Percentiles rank a stretch among this genome's conserved stretches.
These are phyloP conservation scores for Acer campestre DNA, from an alignment of 345 rosid genomes.

Conservation along the genomic window DNA sequence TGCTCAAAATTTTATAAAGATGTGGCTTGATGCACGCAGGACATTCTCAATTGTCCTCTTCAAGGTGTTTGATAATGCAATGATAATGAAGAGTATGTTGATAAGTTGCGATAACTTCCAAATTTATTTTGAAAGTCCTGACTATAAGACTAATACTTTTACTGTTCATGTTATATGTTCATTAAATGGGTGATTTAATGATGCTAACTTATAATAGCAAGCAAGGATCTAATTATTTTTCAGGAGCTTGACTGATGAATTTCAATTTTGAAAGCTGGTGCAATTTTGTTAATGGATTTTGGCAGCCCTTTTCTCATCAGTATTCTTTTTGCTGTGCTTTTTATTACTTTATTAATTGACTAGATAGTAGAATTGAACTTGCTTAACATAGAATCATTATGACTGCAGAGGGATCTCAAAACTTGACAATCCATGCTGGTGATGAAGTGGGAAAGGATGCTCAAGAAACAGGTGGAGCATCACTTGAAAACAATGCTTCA, in stretches of 20 bases:
- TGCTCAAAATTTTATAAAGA: background rate
- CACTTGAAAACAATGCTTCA: conserved; percentile 5
- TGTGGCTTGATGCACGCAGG: background rate
- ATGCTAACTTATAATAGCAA: background rate
- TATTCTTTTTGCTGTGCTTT: background rate
- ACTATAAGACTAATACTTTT: background rate
- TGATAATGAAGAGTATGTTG: background rate
- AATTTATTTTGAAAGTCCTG: background rate
- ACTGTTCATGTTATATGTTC: background rate
- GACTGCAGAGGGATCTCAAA: conserved; percentile 21
- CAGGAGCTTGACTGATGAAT: background rate
- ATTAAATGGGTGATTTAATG: background rate
- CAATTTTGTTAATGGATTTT: background rate
- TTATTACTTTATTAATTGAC: background rate
- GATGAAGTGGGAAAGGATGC: conserved; percentile 19
- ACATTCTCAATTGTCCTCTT: background rate
- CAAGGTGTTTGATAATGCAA: no score
- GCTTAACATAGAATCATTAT: conserved; percentile 10
- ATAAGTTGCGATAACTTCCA: background rate
- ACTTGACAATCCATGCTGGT: conserved; percentile 5
- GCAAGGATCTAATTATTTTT: background rate
- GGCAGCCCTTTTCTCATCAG: background rate
- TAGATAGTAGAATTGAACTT: conserved; percentile 4
- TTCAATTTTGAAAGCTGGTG: background rate
- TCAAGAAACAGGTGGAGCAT: conserved; percentile 9